Percentiles rank a stretch among this genome's conserved stretches.
These are phyloP conservation scores for Argentina anserina DNA, from an alignment of 306 rosid species.

Conservation along the genomic window DNA sequence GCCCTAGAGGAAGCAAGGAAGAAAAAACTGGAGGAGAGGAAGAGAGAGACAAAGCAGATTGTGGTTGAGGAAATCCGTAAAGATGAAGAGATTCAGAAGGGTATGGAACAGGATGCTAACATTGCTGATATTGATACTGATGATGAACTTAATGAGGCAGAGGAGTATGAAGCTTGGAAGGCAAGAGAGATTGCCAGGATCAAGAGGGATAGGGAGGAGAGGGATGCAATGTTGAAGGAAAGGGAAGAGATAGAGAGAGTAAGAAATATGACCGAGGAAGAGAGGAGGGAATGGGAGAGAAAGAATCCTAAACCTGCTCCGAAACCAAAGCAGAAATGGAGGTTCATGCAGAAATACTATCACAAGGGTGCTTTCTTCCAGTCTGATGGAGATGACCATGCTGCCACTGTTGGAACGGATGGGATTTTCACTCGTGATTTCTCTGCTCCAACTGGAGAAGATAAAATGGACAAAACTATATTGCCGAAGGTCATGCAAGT, in stretches of 20 bases:
- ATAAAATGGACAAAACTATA: slow-evolving; percentile 92
- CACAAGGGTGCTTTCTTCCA: slow-evolving; percentile 98
- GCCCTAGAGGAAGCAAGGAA: slow-evolving; percentile 71
- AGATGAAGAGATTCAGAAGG: slow-evolving; percentile 82
- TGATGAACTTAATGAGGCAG: slow-evolving; percentile 91
- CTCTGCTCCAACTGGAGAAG: slow-evolving; percentile 97
- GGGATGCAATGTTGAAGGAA: slow-evolving; percentile 80
- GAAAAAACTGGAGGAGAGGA: slow-evolving; percentile 79
- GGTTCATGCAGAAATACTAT: slow-evolving; percentile 94
- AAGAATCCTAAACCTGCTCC: slow-evolving; percentile 71
- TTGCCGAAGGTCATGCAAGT: slow-evolving; percentile 98
- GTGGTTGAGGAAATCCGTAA: slow-evolving; percentile 93
- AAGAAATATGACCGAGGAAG: slow-evolving; percentile 97
- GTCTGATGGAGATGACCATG: slow-evolving; percentile 47
- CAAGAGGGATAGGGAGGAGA: slow-evolving; percentile 85
- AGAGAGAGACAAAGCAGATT: slow-evolving; percentile 74
- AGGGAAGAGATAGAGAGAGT: slow-evolving; percentile 87
- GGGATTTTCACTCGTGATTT: slow-evolving; percentile 66
- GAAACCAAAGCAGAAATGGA: slow-evolving; percentile 71
- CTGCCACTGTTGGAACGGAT: slow-evolving; percentile 55
- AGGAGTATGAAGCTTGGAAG: slow-evolving; percentile 97
- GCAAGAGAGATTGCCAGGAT: slow-evolving; percentile 87
- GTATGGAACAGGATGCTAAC: slow-evolving; percentile 79
- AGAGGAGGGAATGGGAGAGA: slow-evolving; percentile 99
- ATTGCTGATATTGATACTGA: slow-evolving; percentile 94